Base-by-base conservation (phyloP, 2,329 filamentous ascomycete species). In the Calonectria pauciramosa region DNA sequence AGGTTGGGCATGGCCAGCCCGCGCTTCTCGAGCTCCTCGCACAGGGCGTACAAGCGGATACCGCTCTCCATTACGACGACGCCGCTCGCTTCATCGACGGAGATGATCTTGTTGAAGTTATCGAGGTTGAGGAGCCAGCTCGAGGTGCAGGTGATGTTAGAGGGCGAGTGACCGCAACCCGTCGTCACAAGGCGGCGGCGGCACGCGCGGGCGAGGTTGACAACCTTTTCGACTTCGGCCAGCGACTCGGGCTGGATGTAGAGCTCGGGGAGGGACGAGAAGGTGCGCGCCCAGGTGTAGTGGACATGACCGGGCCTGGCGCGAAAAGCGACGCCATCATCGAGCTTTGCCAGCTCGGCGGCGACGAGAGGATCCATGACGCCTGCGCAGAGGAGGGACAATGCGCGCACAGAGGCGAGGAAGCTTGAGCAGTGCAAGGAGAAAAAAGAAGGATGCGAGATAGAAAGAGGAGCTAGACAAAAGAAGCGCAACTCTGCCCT, bases 121-220 rank as follows among this genome's bases (percentile, higher is more conserved):
- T 99, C 97, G 75, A 99, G 91, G 84, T 98, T 99, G 79, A 99
- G 89, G 83, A 98, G 93, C 97, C 97, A 99, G 77, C 94, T 95
- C 20, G 95, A 97, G 7, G 96, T 98, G 86, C 95, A 98, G 6
- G 96, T 99, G 54, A 99, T 87, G 82, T 96, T 94, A 77, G 94
- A 97, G 10, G 96, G 97, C 70, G 96, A 98, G 87, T 99, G 96
- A 71, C 93, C 95, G 80, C 94, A 96, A 74, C 97, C 96, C n/a
- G 96, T 94, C 8, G 94, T 94, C 44, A 96, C 94, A 73, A 99
- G 87, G 74, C 96, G 93, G 60, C 95, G 93, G 52, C 96, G 92
- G 85, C 94, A 97, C 86, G 89, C 91, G 73, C 94, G 93, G 8
- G 97, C 97, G 28, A 98, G 90, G 52, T 90, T 93, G 75, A 98